Percentiles rank a stretch among this genome's conserved stretches.
Conservation (phyloP, 106 monocot genomes). For the Dactylorhiza incarnata region DNA sequence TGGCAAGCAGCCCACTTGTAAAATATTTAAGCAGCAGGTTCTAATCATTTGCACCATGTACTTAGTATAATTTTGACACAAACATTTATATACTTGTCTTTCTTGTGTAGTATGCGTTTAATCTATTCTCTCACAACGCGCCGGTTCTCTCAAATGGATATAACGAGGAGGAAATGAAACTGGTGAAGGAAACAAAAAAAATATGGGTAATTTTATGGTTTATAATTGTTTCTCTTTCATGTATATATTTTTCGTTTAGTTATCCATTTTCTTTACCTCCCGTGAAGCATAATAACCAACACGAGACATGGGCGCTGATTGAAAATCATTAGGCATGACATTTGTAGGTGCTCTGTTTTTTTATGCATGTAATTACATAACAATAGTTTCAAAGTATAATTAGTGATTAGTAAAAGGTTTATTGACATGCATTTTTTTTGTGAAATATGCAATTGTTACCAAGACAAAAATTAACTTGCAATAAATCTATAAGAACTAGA, state of each 20-base stretch:
- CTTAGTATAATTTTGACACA: background rate
- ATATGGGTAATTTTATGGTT: conserved; percentile 64
- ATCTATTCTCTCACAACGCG: conserved; percentile 97
- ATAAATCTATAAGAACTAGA: too few relatives aligned
- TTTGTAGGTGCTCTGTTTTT: too few relatives aligned
- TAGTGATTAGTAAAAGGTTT: too few relatives aligned
- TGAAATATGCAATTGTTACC: too few relatives aligned
- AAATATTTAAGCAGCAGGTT: conserved; percentile 93
- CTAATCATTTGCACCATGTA: conserved; percentile 8
- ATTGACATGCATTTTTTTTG: too few relatives aligned
- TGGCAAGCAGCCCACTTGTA: conserved; percentile 86
- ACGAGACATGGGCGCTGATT: too few relatives aligned
- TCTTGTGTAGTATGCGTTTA: conserved; percentile 90
- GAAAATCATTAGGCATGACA: too few relatives aligned
- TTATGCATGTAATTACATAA: too few relatives aligned
- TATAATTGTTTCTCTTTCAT: background rate
- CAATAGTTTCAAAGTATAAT: too few relatives aligned
- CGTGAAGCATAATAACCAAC: background rate
- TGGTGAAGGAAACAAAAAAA: conserved; percentile 95
- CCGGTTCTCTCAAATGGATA: conserved; percentile 89
- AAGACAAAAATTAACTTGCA: too few relatives aligned
- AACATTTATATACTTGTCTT: conserved; percentile 6
- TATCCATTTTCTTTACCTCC: background rate
- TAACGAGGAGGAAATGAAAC: conserved; percentile 98
- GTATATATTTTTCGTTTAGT: background rate